phyloP scores from a whole-genome alignment of 176 grass and related monocot species.

The Elaeis guineensis region DNA sequence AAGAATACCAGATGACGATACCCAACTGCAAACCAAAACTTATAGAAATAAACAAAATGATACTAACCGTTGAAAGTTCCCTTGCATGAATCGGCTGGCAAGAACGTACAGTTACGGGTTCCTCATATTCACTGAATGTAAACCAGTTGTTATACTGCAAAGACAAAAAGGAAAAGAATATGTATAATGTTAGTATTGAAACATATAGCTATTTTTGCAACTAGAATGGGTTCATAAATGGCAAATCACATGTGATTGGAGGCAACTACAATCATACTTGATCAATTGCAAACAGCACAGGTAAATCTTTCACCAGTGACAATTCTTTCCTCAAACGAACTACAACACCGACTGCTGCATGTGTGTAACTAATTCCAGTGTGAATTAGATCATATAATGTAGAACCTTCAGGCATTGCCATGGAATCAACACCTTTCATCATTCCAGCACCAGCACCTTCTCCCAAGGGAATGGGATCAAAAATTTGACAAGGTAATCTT shows the following conservation, averaged over 20 bases:
- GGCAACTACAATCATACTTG: conserved; percentile 37
- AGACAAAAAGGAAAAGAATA: conserved; percentile 13
- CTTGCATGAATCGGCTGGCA: conserved; percentile 69
- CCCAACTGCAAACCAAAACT: conserved; percentile 1
- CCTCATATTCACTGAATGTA: conserved; percentile 93
- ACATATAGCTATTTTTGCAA: no score
- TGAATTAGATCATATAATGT: conserved; percentile 96
- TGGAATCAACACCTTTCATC: conserved; percentile 73
- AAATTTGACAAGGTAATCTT: conserved; percentile 70
- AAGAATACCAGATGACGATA: no score
- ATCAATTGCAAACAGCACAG: conserved; percentile 85
- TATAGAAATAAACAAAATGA: conserved; percentile 1
- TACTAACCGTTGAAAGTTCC: conserved; percentile 78
- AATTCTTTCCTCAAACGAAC: conserved; percentile 76
- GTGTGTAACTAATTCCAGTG: conserved; percentile 76
- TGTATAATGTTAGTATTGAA: background rate
- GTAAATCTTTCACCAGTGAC: conserved; percentile 80
- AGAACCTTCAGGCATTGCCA: conserved; percentile 93
- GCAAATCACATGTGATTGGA: no score
- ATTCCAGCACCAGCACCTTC: conserved; percentile 87
- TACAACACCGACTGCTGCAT: conserved; percentile 72
- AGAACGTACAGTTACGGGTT: conserved; percentile 65
- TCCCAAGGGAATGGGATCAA: conserved; percentile 77
- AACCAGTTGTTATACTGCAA: conserved; percentile 98
- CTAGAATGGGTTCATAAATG: no score